Percentiles rank a stretch among this genome's conserved stretches.
These are phyloP conservation scores for Chaetomium globosum DNA, from an alignment of 2,329 filamentous ascomycete species.

Conservation along the genomic window DNA sequence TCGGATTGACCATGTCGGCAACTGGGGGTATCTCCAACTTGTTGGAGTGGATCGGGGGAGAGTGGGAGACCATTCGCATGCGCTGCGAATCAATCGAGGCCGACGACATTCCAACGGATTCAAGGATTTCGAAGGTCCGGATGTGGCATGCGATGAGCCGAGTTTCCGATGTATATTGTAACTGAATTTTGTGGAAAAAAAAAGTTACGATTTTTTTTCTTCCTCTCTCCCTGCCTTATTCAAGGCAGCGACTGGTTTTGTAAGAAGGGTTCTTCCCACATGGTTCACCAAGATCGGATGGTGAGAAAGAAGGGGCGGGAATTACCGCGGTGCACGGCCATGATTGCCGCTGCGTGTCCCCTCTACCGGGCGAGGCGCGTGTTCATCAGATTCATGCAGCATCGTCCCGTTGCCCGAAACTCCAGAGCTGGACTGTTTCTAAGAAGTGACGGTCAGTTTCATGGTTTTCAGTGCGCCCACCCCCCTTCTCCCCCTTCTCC, in stretches of 20 bases:
- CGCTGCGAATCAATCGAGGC: not conserved
- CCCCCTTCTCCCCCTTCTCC: not conserved
- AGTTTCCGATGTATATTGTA: not conserved
- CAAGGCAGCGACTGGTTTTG: not conserved
- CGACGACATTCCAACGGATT: not conserved
- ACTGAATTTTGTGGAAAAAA: not conserved
- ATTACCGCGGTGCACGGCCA: slow-evolving; percentile 12
- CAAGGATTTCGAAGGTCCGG: not conserved
- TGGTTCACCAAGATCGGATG: not conserved
- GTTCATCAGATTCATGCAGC: slow-evolving; percentile 29
- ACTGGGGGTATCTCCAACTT: not conserved
- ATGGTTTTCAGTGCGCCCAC: not conserved
- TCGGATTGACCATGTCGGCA: slow-evolving; percentile 3
- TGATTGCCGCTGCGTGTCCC: not conserved
- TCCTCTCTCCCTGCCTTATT: not conserved
- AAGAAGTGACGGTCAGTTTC: slow-evolving; percentile 3
- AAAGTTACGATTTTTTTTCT: not conserved
- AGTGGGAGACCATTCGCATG: not conserved
- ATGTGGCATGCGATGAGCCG: not conserved
- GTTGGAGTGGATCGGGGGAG: not conserved
- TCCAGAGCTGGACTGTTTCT: not conserved
- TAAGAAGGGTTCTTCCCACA: not conserved
- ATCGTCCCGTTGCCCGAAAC: slow-evolving; percentile 2
- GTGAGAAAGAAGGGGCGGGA: slow-evolving; percentile 9
- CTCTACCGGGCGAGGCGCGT: not conserved